phyloP scores from a whole-genome alignment of 257 asterid genomes.

The Ophiorrhiza pumila region DNA sequence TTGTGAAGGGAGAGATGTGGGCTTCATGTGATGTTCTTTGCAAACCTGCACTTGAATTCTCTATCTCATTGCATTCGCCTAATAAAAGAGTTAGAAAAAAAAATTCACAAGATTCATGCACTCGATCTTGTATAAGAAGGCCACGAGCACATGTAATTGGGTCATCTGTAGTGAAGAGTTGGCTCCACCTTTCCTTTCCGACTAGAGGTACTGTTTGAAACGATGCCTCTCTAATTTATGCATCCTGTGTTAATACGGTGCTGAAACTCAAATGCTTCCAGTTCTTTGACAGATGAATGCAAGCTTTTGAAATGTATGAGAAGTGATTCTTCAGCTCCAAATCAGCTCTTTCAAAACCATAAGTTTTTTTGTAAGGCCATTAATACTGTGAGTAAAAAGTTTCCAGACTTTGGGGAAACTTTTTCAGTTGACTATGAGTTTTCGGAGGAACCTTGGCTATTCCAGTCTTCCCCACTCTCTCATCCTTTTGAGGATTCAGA shows the following conservation, averaged over 20 bases:
- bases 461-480: slow-evolving; percentile 43
- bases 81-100: slow-evolving; percentile 41
- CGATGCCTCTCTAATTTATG: slow-evolving; percentile 20
- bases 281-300: slow-evolving; percentile 72
- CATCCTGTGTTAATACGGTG: slow-evolving; percentile 41
- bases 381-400: slow-evolving; percentile 23
- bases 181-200: slow-evolving; percentile 29
- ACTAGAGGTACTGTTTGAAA: slow-evolving; percentile 53
- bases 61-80: slow-evolving; percentile 40
- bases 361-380: slow-evolving; percentile 20
- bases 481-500: slow-evolving; percentile 31
- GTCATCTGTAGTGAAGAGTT: slow-evolving; percentile 40
- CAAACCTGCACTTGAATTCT: slow-evolving; percentile 44
- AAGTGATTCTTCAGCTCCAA: slow-evolving; percentile 37
- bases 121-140: slow-evolving; percentile 42
- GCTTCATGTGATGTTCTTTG: slow-evolving; percentile 58
- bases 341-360: slow-evolving; percentile 29
- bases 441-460: slow-evolving; percentile 94
- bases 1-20: slow-evolving; percentile 61
- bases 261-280: slow-evolving; percentile 89
- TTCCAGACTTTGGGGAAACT: slow-evolving; percentile 27
- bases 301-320: slow-evolving; percentile 37
- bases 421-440: slow-evolving; percentile 31
- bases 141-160: slow-evolving; percentile 26
- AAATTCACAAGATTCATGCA: slow-evolving; percentile 22